A percentile compares a stretch with the other conserved stretches of the same genome.
phyloP scores from a whole-genome alignment of 2,329 filamentous ascomycete genomes.

The Colletotrichum orbiculare region DNA sequence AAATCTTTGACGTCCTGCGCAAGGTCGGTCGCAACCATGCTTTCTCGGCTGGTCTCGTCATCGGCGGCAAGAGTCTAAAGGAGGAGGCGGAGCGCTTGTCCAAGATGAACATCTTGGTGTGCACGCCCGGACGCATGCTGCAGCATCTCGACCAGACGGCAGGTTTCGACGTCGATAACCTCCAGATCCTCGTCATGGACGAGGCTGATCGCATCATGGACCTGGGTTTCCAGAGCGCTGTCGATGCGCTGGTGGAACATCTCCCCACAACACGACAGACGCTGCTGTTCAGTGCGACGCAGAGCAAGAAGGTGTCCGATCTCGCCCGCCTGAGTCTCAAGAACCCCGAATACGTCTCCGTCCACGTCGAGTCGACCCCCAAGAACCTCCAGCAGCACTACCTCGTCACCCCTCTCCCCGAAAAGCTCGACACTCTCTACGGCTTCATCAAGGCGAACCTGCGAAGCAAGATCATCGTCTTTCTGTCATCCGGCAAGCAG shows the following conservation, averaged over 20 bases:
- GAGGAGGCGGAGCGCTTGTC: conserved; percentile 87
- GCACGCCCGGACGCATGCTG: conserved; percentile 92
- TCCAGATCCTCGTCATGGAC: conserved; percentile 93
- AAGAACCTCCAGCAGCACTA: conserved; percentile 90
- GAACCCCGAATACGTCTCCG: conserved; percentile 94
- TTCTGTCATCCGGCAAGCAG: conserved; percentile 94
- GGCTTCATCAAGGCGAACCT: conserved; percentile 92
- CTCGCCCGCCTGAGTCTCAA: conserved; percentile 87
- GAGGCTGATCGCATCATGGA: conserved; percentile 98
- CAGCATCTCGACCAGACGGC: conserved; percentile 97
- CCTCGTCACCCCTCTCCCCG: conserved; percentile 82
- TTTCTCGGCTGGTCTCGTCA: conserved; percentile 93
- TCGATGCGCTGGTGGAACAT: conserved; percentile 94
- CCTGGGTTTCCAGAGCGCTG: conserved; percentile 91
- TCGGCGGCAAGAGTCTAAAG: conserved; percentile 90
- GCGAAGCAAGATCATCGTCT: conserved; percentile 95
- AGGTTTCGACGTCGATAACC: conserved; percentile 86
- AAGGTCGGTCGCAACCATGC: conserved; percentile 90
- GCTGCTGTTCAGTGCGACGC: conserved; percentile 93
- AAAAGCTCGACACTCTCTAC: conserved; percentile 93
- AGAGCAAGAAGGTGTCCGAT: conserved; percentile 94
- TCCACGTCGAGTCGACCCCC: conserved; percentile 91
- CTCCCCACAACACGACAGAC: conserved; percentile 89
- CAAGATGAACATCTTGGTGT: conserved; percentile 97
- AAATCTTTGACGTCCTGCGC: conserved; percentile 94